Evolutionary conservation across 2,329 filamentous ascomycete species (phyloP), one percentile per base, ranked within the genome.

Genomic region (Cadophora sp.): DNA sequence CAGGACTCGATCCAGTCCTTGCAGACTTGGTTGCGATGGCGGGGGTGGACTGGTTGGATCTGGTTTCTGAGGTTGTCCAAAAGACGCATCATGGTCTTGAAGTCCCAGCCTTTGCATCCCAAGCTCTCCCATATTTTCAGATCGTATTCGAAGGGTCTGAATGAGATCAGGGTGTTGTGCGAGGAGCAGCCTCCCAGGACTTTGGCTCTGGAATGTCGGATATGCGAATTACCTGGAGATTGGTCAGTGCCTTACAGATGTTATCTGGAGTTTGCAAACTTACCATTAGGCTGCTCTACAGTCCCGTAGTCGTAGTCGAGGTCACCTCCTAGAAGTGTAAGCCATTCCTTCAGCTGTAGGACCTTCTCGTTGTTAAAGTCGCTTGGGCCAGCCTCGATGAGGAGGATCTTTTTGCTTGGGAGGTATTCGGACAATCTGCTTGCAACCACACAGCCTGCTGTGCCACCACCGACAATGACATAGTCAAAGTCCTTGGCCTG

Each of bases 91-190:
- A 97, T 92, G 69, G 88, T 93, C 77, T 92, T 89, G 82, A 97
- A 97, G 76, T 87, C 89, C 94, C 94, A 97, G 76, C 93, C 93
- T 78, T 87, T 88, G 82, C 91, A 94, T 69, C 94, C 94, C 77
- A 92, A 84, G 37, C 87, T 87, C 76, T 94, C 90, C 94, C 94
- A 97, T 75, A 92, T 86, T 77, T 92, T 86, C 82, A 92, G 88
- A 80, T 97, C 94, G 80, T 97, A 94, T 80, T 94, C 89, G 78
- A 97, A 97, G 8, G 94, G 93, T 29, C 93, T 89, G 87, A 97
- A 97, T 22, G 92, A 96, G 80, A 97, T 97, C 76, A 97, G 85
- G 24, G 94, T 97, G 82, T 97, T 97, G 86, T 97, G 94, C 68
- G 92, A 95, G 55, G 93, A 97, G 85, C 94, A 97, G 73, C 94